These are phyloP conservation scores for Venturia nashicola DNA, from an alignment of 2,329 filamentous ascomycete genomes.

Conservation along the genomic window DNA sequence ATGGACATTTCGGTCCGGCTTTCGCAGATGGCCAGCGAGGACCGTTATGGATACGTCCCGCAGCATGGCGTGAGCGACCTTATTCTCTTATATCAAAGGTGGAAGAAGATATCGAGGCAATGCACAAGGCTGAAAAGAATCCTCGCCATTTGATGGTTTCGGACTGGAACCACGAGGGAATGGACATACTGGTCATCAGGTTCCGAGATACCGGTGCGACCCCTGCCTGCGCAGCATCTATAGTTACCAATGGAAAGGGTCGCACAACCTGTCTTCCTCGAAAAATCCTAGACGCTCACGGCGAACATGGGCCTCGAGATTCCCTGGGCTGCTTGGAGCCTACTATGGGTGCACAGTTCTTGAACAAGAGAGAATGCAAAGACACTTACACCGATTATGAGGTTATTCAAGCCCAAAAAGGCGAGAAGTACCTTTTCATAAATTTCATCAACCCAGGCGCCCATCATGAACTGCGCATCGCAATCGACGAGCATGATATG, in stretches of 20 bases:
- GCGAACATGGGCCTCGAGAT: constrained; percentile 8
- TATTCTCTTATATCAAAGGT: constrained; percentile 11
- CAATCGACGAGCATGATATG: constrained; percentile 14
- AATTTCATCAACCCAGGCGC: constrained; percentile 14
- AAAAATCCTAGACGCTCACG: background rate
- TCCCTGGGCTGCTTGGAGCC: constrained; percentile 12
- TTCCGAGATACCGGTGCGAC: constrained; percentile 13
- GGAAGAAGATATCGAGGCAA: constrained; percentile 10
- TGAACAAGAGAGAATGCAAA: constrained; percentile 13
- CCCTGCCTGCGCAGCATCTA: constrained; percentile 10
- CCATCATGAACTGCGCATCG: constrained; percentile 14
- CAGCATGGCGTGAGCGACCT: constrained; percentile 12
- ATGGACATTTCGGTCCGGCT: constrained; percentile 13
- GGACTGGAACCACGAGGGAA: constrained; percentile 12
- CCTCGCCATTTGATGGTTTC: constrained; percentile 12
- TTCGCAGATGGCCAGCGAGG: constrained; percentile 13
- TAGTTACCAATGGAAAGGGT: background rate
- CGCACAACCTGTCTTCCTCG: background rate
- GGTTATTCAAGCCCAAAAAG: constrained; percentile 12
- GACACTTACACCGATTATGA: constrained; percentile 13
- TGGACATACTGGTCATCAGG: constrained; percentile 8
- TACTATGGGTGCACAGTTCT: constrained; percentile 10
- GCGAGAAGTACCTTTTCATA: constrained; percentile 12
- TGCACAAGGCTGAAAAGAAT: constrained; percentile 11
- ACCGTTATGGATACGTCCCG: constrained; percentile 13